Conservation (phyloP, 202 grass and related monocot genomes). For the Carex sylvatica region DNA sequence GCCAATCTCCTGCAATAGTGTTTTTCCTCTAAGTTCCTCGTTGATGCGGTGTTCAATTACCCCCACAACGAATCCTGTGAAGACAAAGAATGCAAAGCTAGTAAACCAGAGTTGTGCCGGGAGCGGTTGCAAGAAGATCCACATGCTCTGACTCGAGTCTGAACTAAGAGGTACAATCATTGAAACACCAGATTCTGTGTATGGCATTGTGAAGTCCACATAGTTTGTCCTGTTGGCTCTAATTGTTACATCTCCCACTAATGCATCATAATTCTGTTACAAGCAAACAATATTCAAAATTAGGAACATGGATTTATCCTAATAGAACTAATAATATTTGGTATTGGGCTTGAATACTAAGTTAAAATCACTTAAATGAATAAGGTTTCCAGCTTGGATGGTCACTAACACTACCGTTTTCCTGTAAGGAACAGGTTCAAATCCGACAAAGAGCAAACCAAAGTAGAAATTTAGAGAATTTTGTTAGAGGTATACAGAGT, state of each 20-base stretch:
- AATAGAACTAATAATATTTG: neutral
- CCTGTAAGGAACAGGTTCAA: no score
- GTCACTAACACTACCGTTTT: neutral
- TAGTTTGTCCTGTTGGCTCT: conserved; percentile 36
- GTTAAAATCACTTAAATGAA: neutral
- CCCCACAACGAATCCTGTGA: conserved; percentile 86
- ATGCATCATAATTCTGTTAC: conserved; percentile 35
- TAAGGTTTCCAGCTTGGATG: neutral
- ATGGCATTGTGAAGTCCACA: conserved; percentile 78
- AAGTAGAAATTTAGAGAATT: neutral
- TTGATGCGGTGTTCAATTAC: conserved; percentile 77
- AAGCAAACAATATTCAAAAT: neutral
- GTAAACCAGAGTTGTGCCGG: conserved; percentile 60
- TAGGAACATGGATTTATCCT: neutral
- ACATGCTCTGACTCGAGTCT: conserved; percentile 44
- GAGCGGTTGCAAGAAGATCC: conserved; percentile 74
- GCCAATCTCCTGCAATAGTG: conserved; percentile 58
- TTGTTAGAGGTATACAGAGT: neutral
- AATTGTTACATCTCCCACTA: conserved; percentile 70
- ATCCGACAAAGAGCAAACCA: no score
- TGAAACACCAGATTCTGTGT: conserved; percentile 69
- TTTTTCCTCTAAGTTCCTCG: conserved; percentile 46
- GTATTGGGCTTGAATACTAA: neutral
- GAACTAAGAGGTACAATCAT: conserved; percentile 55
- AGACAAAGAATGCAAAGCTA: conserved; percentile 69